Conservation (phyloP, 345 rosid species). For the Camelina hispida region DNA sequence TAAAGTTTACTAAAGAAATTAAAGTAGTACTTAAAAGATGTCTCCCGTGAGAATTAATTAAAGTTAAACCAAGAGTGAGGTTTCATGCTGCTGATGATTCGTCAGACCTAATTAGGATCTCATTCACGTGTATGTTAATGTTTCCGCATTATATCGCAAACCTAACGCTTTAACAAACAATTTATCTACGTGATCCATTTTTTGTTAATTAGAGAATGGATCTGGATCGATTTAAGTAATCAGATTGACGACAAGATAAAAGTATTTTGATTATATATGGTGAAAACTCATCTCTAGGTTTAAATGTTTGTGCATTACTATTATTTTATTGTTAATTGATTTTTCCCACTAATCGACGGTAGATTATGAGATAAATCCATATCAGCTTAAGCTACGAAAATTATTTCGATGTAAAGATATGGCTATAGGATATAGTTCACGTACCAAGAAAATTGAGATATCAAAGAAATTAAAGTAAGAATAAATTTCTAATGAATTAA, state of each 20-base stretch:
- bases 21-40: conserved; percentile 30
- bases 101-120: conserved; percentile 38
- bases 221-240: conserved; percentile 22
- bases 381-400: not conserved
- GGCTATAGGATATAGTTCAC: not conserved
- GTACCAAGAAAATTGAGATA: conserved; percentile 19
- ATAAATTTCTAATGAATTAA: not conserved
- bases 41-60: conserved; percentile 40
- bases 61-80: conserved; percentile 39
- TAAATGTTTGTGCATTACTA: conserved; percentile 13
- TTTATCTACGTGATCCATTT: not conserved
- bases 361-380: not conserved
- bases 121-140: conserved; percentile 33
- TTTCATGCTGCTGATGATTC: conserved; percentile 28
- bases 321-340: not conserved
- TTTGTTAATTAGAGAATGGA: conserved; percentile 11
- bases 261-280: not conserved
- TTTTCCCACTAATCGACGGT: not conserved
- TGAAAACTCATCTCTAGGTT: not conserved
- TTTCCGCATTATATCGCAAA: conserved; percentile 30
- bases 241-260: conserved; percentile 2
- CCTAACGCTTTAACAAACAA: conserved; percentile 21
- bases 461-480: conserved; percentile 1
- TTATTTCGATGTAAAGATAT: not conserved
- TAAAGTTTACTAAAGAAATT: conserved; percentile 23